Percentiles rank a stretch among this genome's conserved stretches.
These are phyloP conservation scores for Chaetomidium leptoderma DNA, from an alignment of 495 filamentous ascomycete species.

Conservation along the genomic window DNA sequence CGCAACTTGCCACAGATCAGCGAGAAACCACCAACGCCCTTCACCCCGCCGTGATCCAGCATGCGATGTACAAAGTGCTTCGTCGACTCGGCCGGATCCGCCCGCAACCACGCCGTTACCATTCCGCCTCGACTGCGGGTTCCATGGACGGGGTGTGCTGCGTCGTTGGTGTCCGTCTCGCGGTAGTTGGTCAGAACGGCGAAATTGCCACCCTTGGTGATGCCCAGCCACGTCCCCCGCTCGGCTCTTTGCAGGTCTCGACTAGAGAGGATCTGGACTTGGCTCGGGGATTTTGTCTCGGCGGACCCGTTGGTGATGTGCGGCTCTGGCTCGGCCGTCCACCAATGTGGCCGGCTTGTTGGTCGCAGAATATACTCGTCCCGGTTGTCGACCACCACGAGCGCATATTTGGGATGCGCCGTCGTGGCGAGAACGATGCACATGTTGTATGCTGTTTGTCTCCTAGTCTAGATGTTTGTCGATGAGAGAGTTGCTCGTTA, in stretches of 20 bases:
- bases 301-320: conserved; percentile 2
- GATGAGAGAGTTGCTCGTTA: not conserved
- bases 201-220: conserved; percentile 78
- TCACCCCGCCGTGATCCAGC: conserved; percentile 60
- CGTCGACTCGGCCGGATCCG: conserved; percentile 44
- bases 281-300: not conserved
- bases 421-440: conserved; percentile 91
- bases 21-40: conserved; percentile 85
- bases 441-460: conserved; percentile 50
- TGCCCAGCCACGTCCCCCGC: conserved; percentile 86
- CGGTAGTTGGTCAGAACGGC: conserved; percentile 94
- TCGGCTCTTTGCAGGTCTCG: conserved; percentile 50
- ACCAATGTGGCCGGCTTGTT: conserved; percentile 79
- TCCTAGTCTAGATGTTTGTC: not conserved
- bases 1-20: conserved; percentile 80
- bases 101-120: conserved; percentile 80
- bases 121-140: conserved; percentile 73
- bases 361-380: conserved; percentile 94
- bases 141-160: conserved; percentile 51
- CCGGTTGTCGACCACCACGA: conserved; percentile 88
- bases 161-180: conserved; percentile 58
- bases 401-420: conserved; percentile 80
- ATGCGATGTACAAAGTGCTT: conserved; percentile 65
- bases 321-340: conserved; percentile 49
- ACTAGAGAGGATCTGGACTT: conserved; percentile 47